Evolutionary conservation across 1,139 yeast genomes (phyloP).

Genomic region (Kurtzmaniella quercitrusa): DNA sequence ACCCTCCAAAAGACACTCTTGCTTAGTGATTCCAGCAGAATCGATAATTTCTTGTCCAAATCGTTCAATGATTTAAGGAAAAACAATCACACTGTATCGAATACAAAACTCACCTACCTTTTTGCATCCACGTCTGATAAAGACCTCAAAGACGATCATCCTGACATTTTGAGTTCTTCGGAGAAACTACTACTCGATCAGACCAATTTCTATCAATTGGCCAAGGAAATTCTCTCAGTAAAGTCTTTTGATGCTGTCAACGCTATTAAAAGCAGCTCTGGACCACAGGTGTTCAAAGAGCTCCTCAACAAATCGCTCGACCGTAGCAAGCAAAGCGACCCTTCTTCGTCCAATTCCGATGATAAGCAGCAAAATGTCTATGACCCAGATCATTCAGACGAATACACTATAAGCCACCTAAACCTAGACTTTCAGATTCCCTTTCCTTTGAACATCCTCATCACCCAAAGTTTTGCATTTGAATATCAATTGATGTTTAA

Average conservation of each 20-base stretch:
- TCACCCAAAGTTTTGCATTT: constrained; percentile 65
- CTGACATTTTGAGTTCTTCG: constrained; percentile 16
- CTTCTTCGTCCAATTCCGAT: constrained; percentile 9
- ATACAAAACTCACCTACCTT: constrained; percentile 19
- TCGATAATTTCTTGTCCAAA: constrained; percentile 40
- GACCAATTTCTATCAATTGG: constrained; percentile 49
- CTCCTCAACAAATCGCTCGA: constrained; percentile 38
- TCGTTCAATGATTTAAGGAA: constrained; percentile 32
- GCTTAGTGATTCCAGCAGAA: constrained; percentile 40
- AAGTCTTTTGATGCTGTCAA: constrained; percentile 61
- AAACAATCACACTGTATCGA: constrained; percentile 27
- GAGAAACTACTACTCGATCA: constrained; percentile 30
- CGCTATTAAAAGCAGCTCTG: constrained; percentile 37
- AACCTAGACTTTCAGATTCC: constrained; percentile 71
- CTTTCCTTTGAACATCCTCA: constrained; percentile 77
- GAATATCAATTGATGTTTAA: constrained; percentile 83
- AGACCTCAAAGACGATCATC: constrained; percentile 9
- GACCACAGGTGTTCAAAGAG: constrained; percentile 29
- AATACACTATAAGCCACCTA: constrained; percentile 35
- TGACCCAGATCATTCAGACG: constrained; percentile 47
- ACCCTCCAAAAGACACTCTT: constrained; percentile 54
- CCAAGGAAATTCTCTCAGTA: constrained; percentile 61
- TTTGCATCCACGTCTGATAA: neutral
- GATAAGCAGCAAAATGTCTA: constrained; percentile 9
- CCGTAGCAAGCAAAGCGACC: constrained; percentile 15